Base-by-base conservation (phyloP, 345 rosid species). In the Lenwebbia sp. region DNA sequence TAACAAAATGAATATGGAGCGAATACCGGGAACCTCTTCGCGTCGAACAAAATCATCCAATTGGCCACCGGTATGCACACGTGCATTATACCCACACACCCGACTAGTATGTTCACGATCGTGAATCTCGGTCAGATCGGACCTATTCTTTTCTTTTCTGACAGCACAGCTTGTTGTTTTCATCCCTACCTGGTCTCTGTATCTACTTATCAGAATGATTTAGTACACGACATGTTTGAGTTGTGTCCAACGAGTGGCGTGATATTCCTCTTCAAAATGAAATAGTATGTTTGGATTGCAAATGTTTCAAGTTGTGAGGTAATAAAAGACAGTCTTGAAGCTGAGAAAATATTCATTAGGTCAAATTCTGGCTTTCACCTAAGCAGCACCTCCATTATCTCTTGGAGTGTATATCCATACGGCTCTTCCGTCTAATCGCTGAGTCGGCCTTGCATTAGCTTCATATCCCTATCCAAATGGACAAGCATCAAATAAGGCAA, bases 391-490 rank as follows among this genome's bases (percentile, higher is more conserved):
- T 70, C 78, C 13, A 70, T 70, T 4, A 41, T 33, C 6, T 7
- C 44, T 11, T 33, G 94, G 93, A 75, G 83, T 82, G 82, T 92
- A 93, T 13, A 88, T 44, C 87, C 84, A 88, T 84, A 93, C 56
- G 14, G 90, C 5, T 89, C 97, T 94, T 83, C 90, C 92, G 50
- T 92, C 52, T 65, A 84, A 25, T 52, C 70, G 76, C 82, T 94
- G 98, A 74, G 85, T 84, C 3, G 97, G 98, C 87, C 98, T 96
- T 78, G 99, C 91, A 89, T 95, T 94, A 74, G 65, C 75, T 87
- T 92, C 92, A 86, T 83, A 93, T 57, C 95, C 96, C 99, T 95
- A 87, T 11, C 49, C 85, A n/a, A 53, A 41, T 50, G 11, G 15
- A 40, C 81, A 2, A 4, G 13, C 0, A 70, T 70, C 81, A 70